Conservation (phyloP, 768 basidiomycete genomes). For the Dendrothele bispora region DNA sequence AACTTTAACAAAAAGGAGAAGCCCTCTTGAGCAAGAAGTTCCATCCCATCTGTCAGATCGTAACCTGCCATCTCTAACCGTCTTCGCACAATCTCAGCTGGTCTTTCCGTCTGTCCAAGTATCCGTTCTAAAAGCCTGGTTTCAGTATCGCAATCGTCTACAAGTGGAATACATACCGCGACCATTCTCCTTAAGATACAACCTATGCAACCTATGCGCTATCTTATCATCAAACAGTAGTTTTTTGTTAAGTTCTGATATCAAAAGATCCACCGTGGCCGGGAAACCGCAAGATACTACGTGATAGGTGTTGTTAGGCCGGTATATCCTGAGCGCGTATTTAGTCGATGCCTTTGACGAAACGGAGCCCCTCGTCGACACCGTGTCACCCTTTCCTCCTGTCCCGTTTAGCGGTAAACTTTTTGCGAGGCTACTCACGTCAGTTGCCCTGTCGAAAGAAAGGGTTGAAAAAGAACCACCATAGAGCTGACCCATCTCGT, state of each 20-base stretch:
- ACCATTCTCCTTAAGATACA: conserved; percentile 76
- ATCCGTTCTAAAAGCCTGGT: conserved; percentile 63
- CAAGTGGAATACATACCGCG: conserved; percentile 45
- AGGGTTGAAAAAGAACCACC: background rate
- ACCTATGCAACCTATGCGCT: conserved; percentile 63
- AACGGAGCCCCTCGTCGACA: conserved; percentile 8
- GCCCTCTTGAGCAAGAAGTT: conserved; percentile 75
- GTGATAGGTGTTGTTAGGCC: conserved; percentile 70
- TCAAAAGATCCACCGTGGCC: conserved; percentile 70
- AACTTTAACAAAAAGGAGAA: conserved; percentile 87
- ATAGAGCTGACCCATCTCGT: background rate
- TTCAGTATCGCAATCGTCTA: too few relatives aligned
- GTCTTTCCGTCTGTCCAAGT: conserved; percentile 76
- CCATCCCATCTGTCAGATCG: conserved; percentile 73
- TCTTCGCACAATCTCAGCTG: conserved; percentile 80
- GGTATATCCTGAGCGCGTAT: conserved; percentile 76
- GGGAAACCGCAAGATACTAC: conserved; percentile 62
- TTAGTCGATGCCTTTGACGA: conserved; percentile 14
- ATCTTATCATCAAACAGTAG: conserved; percentile 47
- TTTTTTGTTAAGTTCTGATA: conserved; percentile 59
- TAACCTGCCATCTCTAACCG: conserved; percentile 90
- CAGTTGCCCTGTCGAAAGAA: too few relatives aligned
- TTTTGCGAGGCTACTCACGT: background rate
- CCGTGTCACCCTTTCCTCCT: background rate
- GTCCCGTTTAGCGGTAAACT: background rate